These are phyloP conservation scores for Paxillus ammoniavirescens DNA, from an alignment of 768 basidiomycete genomes.

Conservation along the genomic window DNA sequence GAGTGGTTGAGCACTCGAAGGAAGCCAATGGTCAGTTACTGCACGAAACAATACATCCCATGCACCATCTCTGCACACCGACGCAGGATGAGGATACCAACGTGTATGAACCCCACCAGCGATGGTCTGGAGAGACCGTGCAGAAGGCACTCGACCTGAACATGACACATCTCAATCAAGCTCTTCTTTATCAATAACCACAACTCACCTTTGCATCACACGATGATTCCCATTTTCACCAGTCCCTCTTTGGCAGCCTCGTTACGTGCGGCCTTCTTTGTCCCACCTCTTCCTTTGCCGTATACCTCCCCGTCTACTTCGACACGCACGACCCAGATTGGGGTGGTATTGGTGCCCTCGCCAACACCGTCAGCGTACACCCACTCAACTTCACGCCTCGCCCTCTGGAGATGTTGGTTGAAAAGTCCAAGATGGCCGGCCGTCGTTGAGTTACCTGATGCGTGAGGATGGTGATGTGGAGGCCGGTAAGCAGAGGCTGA, in stretches of 20 bases:
- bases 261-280: slow-evolving; percentile 78
- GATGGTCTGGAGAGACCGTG: slow-evolving; percentile 58
- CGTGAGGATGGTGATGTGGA: slow-evolving; percentile 11
- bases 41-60: slow-evolving; percentile 20
- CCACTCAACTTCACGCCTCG: slow-evolving; percentile 65
- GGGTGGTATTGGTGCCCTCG: slow-evolving; percentile 60
- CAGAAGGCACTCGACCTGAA: slow-evolving; percentile 27
- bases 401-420: slow-evolving; percentile 72
- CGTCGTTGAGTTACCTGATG: slow-evolving; percentile 28
- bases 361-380: slow-evolving; percentile 50
- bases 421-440: slow-evolving; percentile 75
- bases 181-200: not conserved
- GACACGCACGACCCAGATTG: slow-evolving; percentile 71
- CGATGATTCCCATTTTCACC: slow-evolving; percentile 52
- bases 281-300: slow-evolving; percentile 65
- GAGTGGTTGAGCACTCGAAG: slow-evolving; percentile 1
- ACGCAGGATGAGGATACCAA: slow-evolving; percentile 41
- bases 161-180: not conserved
- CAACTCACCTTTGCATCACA: slow-evolving; percentile 39
- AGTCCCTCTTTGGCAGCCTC: slow-evolving; percentile 80
- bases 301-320: slow-evolving; percentile 57
- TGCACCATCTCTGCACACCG: slow-evolving; percentile 63
- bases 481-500: slow-evolving; percentile 12
- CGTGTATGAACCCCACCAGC: slow-evolving; percentile 39
- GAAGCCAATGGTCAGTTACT: not conserved